Evolutionary conservation across 108 stramenopile genomes (phyloP).

Genomic region (Conticribra guillardii): DNA sequence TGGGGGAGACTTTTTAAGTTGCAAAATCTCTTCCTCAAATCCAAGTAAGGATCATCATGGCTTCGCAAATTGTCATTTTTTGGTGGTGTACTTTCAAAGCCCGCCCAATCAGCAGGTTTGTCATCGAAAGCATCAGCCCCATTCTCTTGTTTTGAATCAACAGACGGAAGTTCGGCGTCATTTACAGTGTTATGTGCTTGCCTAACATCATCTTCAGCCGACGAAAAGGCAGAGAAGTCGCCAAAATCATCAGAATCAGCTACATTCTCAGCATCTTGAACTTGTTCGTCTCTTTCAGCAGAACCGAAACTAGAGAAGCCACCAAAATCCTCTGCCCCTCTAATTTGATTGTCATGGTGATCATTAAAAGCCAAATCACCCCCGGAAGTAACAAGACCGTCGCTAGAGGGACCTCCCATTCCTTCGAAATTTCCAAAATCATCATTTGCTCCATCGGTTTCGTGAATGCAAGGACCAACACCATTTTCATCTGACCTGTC

Average conservation of each 20-base stretch:
- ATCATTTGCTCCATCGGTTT: conserved; percentile 12
- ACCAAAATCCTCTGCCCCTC: conserved; percentile 38
- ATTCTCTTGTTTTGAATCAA: too few species aligned
- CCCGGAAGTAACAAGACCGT: too few species aligned
- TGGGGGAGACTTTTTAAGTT: not conserved
- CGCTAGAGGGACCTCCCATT: too few species aligned
- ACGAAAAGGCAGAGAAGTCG: conserved; percentile 45
- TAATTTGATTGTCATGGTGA: not conserved
- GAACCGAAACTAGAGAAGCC: conserved; percentile 19
- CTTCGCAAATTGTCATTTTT: not conserved
- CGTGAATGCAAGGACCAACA: not conserved
- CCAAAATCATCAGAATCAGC: conserved; percentile 38
- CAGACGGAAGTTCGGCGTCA: not conserved
- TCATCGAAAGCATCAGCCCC: not conserved
- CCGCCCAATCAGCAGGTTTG: not conserved
- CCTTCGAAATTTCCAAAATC: conserved; percentile 55
- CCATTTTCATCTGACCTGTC: not conserved
- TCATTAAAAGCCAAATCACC: not conserved
- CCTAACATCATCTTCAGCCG: conserved; percentile 10
- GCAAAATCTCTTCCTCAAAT: conserved; percentile 6
- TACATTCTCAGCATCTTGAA: not conserved
- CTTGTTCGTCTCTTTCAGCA: not conserved
- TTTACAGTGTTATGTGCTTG: not conserved
- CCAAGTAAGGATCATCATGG: not conserved
- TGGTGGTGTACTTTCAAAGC: not conserved